Base-by-base conservation (phyloP, 2,329 filamentous ascomycete species). In the Alternaria hordeiaustralica region DNA sequence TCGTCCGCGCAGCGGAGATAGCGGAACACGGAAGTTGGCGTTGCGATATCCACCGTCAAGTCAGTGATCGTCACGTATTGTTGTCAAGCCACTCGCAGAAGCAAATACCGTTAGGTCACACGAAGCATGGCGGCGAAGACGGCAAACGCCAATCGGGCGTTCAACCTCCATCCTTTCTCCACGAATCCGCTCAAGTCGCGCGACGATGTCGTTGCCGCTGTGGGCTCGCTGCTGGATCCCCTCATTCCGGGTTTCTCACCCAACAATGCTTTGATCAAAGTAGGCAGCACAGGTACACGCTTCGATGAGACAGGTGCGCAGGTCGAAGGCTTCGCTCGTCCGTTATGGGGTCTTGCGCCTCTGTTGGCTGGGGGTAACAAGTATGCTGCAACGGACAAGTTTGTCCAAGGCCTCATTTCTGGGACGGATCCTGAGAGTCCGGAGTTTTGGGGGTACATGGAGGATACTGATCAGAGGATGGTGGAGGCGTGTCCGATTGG, bases 401-500 rank as follows among this genome's bases (percentile, higher is more conserved):
- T 90, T 87, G 86, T 92, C 36, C 85, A 91, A 64, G 92, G 92
- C 5, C 83, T 94, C 60, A 87, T 88, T 66, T 85, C 88, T 30
- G 92, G 91, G 1, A 93, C 90, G 0, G 88, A 94, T 70, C 91
- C 91, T 0, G 84, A 88, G 47, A 87, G 82, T 61, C 84, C 87
- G 0, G 92, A 94, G 79, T 94, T 90, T 73, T 95, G 92, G 92
- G 92, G 91, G 0, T 89, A 87, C 60, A 90, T 92, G 67, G 85
- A 89, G 68, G 91, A 94, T 74, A 89, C 90, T 61, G 92, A 94
- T 74, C 92, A 94, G 82, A 84, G 92, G 25, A 94, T 94, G 92
- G 92, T 94, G 3, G 92, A 95, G 77, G 92, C 93, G 85, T 94
- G 91, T 74, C 91, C 92, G 1, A 84, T 94, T 62, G 92, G 92